Evolutionary conservation across 352 stramenopile genomes (phyloP), one percentile per base, ranked within the genome.

Genomic region (Phytophthora colocasiae): DNA sequence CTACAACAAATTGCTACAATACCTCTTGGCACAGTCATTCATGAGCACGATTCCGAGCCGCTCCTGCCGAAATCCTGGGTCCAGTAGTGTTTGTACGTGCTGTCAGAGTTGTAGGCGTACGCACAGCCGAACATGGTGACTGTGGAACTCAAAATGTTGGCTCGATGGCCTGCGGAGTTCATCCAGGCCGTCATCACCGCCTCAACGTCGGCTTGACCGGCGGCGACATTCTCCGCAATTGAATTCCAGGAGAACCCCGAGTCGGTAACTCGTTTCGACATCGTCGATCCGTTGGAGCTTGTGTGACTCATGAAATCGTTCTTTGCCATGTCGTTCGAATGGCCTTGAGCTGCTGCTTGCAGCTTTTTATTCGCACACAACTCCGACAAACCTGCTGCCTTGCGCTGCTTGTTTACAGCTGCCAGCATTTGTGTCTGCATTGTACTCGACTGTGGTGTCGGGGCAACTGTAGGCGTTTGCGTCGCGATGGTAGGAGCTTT

Each of bases 71-170:
- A 91, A 55, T 87, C 65, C 59, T 91, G 80, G 11, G 76, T 89
- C 78, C 82, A 89, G 53, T 79, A 91, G 66, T 80, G 65, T n/a
- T 77, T 68, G 71, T 83, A 85, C 47, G 39, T 72, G 31, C 46
- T 71, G 19, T 55, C n/a, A 1, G 58, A 43, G 38, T 72, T 85
- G 69, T 82, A 83, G 8, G 78, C 78, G 45, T 90, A 79, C 14
- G 66, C 66, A 9, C 66, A 63, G 7, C 71, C 75, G 36, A 83
- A 71, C 64, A 77, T 76, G 7, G 45, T 78, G 43, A 58, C 41
- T 8, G 67, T 57, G 40, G 53, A 27, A 24, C 62, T 62, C 9
- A 78, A 31, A 31, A 78, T 78, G 51, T 78, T 78, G 27, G 45
- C 60, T 27, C 24, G 52, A 43, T 78, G 70, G 2, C 70, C 70